Evolutionary conservation across 2,329 filamentous ascomycete genomes (phyloP), one percentile per base, ranked within the genome.

Genomic region (Pestalotiopsis fici): DNA sequence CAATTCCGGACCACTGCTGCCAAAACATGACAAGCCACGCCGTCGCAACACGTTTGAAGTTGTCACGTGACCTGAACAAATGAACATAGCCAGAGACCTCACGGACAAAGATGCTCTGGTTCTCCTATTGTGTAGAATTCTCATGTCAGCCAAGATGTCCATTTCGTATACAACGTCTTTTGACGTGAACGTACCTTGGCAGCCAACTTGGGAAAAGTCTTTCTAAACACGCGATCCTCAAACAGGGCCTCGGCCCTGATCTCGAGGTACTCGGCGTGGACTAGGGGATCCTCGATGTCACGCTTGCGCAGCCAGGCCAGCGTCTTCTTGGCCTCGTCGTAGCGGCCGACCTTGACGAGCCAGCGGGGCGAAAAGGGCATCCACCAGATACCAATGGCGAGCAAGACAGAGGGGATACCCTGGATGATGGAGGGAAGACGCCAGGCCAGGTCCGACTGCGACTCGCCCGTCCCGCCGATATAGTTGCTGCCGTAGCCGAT

Each of bases 291-390:
- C 1, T 78, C 80, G 0, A 75, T 69, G 0, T 86, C 83, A 2
- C 88, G 76, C 37, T 81, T 79, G 12, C 87, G 83, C 7, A 89
- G 77, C 68, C 81, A 83, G 4, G 77, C 76, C 0, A 89, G 76
- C n/a, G 78, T 81, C 7, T 78, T 67, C 5, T 88, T 76, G 0
- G 83, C 82, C 66, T 88, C 86, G 4, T 84, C 77, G 37, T 86
- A 78, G 2, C 83, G 80, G 11, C 79, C 81, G 62, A 82, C 80
- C 4, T 79, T 81, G 7, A 80, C 81, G 0, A 88, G 80, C 74
- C 86, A 88, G 35, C 87, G 80, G 0, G 87, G 87, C 0, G 86
- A 88, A 71, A 84, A 88, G 0, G 87, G 87, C 28, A 88, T 78
- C 65, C 84, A 71, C 18, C 69, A 59, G 23, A 74, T 78, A 0